Base-by-base conservation (phyloP, 805 yeast species). In the Spathaspora sp. region DNA sequence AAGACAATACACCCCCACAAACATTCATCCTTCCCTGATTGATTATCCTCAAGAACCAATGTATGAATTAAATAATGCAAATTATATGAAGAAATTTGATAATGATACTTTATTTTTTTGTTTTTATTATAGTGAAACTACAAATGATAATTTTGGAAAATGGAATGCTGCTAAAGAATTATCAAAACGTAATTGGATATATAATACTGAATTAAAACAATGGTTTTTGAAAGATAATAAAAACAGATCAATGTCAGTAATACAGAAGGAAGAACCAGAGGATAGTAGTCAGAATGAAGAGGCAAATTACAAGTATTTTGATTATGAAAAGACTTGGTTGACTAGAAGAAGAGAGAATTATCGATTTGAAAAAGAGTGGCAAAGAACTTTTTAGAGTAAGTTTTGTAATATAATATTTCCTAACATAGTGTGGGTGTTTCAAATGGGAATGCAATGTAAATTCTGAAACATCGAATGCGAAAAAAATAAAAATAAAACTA, bases 1-100 rank as follows among this genome's bases (percentile, higher is more conserved):
- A 16, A 80, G 86, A 54, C 79, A 80, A 64, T 85, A 90, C 65
- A 81, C 79, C 47, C 93, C 97, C 6, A 78, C 80, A 19, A 82
- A 84, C 58, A 96, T 96, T 49, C 96, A 87, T 63, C 96, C 97
- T 26, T 89, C 96, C 7, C 89, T 94, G 39, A 81, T 87, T 19
- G 89, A 86, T 68, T 94, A 89, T 69, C 99, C 99, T 1, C 89
- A 85, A 63, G 94, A 87, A 54, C 92, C 92, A 31, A 76, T 84
- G 68, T 81, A 82, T 52, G 88, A 83, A 63, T 72, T 81, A 50
- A 86, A 83, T 48, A 82, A 85, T 55, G 76, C 83, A 14, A 73
- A 76, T 49, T 68, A 87, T 42, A 76, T 89, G 69, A 73, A 79
- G 26, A 89, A 86, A 60, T 80, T 93, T 60, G 96, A 90, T 62